Evolutionary conservation across 106 monocot genomes (phyloP), one percentile per base, ranked within the genome.

Genomic region (Amphibolis antarctica): DNA sequence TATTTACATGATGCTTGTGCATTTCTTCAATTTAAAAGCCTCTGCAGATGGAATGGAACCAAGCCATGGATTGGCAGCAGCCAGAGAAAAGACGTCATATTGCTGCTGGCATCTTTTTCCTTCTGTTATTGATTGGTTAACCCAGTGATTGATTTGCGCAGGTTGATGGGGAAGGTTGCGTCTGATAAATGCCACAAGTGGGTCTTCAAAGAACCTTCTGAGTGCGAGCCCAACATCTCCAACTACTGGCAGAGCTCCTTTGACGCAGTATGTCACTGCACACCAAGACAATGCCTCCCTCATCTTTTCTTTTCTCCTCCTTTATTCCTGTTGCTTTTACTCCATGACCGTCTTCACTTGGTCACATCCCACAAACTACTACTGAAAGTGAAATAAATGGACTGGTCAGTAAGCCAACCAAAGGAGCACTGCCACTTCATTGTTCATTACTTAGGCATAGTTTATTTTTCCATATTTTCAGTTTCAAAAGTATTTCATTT

Each of bases 191-290:
- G 92, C 72, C 92, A 92, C 91, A 92, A 92, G 76, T 92, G 91
- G 91, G 86, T 92, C 42, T 92, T 86, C 79, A 92, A 92, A 65
- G 87, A 92, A 80, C 84, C 92, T 79, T 83, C 86, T 51, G 92
- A 92, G 64, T 81, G 84, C 55, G 87, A 92, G 55, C 79, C 87
- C 75, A 92, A 87, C 84, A 80, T 92, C 71, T 75, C 86, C 69
- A 92, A 86, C 86, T 92, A 86, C 81, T 92, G 91, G 91, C 91
- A 92, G 83, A 92, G 91, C 70, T 92, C 92, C 50, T 86, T 92
- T 62, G 92, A 92, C 67, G 86, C 92, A 61, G 92, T 92, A 84
- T 71, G 88, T 84, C 29, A 20, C 26, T 12, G 42, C 31, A 56
- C 28, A 44, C 4, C 42, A 42, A 18, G 9, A 18, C 19, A 43